Base-by-base conservation (phyloP, 164 flowering plant genomes). In the Magnolia kwangsiensis region DNA sequence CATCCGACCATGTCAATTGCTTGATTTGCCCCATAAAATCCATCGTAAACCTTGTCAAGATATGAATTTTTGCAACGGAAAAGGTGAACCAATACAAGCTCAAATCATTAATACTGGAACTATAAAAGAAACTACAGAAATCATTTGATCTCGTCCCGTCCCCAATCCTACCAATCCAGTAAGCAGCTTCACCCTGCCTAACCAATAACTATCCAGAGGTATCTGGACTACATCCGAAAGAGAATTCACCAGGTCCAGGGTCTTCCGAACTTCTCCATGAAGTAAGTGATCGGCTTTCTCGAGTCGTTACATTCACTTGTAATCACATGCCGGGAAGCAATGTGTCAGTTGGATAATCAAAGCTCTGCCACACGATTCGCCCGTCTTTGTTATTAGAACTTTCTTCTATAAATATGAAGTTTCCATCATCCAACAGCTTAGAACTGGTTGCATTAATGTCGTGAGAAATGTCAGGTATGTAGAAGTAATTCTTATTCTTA, bases 251-350 rank as follows among this genome's bases (percentile, higher is more conserved):
- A 13, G 45, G 37, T 4, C 82, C 29, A 0, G 90, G 88, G 58
- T 87, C 83, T 24, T 59, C 63, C 0, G 24, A 50, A n/a, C 71
- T 78, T 69, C 74, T 83, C 90, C 90, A 87, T 0, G 88, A 82
- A 3, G 77, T 76, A 29, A 81, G 11, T 8, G 37, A 7, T 0
- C 18, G 20, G 1, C 58, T 78, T 65, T 66, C 63, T 75, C 9
- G 31, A 67, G 80, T 82, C 63, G 14, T 79, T 55, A 16, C 18
- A 50, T 29, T 11, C 69, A 31, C 20, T 24, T 19, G 37, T n/a
- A 55, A 19, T 18, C 23, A 20, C 21, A 45, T 70, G 51, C 37
- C 55, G 23, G 69, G 78, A 73, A 80, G 18, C 7, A 72, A 14
- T 72, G 75, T 20, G 51, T 84, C 82, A 18, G 78, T 14, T 21